Evolutionary conservation across 176 grass and related monocot species (phyloP).

Genomic region (Alloteropsis semialata): DNA sequence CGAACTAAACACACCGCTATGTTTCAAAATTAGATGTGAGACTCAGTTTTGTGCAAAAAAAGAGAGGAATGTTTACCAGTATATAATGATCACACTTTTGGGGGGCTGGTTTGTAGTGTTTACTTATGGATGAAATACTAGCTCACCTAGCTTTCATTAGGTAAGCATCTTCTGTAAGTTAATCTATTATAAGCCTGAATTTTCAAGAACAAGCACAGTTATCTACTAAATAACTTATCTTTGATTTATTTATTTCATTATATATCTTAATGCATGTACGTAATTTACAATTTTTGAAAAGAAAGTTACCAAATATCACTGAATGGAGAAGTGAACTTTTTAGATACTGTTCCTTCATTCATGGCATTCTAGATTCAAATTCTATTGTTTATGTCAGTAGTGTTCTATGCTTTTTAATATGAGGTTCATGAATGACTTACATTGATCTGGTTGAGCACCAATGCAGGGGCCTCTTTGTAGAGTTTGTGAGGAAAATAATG

Average conservation of each 20-base stretch:
- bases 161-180: not conserved
- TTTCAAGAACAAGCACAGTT: not conserved
- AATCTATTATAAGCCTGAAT: not conserved
- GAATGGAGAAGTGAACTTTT: constrained; percentile 12
- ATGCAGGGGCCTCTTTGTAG: constrained; percentile 88
- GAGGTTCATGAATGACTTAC: constrained; percentile 20
- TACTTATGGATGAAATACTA: not conserved
- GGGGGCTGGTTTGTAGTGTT: not conserved
- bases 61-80: not conserved
- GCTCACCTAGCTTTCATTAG: not conserved
- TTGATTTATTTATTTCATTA: not conserved
- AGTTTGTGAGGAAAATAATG: constrained; percentile 60
- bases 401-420: not conserved
- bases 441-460: constrained; percentile 22
- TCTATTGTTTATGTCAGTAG: not conserved
- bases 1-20: not conserved
- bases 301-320: not conserved
- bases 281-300: not conserved
- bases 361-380: not conserved
- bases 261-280: not conserved
- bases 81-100: not conserved
- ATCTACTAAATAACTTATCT: not conserved
- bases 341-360: not conserved
- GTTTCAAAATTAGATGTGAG: not conserved
- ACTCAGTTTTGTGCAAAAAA: not conserved